Percentiles rank a stretch among this genome's conserved stretches.
phyloP scores from a whole-genome alignment of 306 rosid genomes.

The Nissolia schottii region DNA sequence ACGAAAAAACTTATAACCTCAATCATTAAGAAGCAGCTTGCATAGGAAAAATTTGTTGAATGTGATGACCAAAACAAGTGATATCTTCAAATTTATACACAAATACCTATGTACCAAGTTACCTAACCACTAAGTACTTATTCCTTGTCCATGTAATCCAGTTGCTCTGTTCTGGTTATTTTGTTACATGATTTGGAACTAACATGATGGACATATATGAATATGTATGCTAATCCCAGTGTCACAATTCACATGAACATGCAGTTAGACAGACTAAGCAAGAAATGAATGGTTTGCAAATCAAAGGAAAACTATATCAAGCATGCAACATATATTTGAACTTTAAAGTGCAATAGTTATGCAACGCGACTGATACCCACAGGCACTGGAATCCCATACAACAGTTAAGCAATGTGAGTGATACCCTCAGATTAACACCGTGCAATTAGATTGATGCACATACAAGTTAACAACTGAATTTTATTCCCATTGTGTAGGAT shows the following conservation, averaged over 20 bases:
- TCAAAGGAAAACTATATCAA: background rate
- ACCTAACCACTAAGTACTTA: background rate
- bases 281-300: background rate
- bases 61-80: background rate
- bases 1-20: background rate
- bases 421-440: background rate
- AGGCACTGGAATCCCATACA: background rate
- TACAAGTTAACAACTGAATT: background rate
- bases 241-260: constrained; percentile 5
- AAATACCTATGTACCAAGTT: background rate
- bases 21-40: background rate
- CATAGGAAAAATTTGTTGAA: background rate
- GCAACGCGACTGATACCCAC: background rate
- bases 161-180: background rate
- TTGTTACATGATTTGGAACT: background rate
- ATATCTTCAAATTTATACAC: background rate
- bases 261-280: background rate
- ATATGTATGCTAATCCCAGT: background rate
- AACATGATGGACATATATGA: background rate
- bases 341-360: background rate
- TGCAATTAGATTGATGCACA: background rate
- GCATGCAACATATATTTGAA: background rate
- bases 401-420: no score
- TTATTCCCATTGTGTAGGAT: background rate
- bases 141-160: background rate